Conservation (phyloP, 1,139 yeast species). For the Magnusiomyces fungicola region DNA sequence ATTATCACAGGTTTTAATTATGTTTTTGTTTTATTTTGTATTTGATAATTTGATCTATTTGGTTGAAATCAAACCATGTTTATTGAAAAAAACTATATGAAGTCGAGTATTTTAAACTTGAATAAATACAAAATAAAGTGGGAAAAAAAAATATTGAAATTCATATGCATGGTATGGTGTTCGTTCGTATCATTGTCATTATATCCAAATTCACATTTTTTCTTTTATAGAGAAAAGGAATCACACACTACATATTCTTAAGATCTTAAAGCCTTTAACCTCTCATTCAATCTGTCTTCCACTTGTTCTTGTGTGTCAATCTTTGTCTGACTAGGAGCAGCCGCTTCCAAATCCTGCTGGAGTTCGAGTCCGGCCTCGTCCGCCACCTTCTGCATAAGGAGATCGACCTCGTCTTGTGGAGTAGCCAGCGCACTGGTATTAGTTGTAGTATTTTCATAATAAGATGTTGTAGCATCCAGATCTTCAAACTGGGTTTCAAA, state of each 20-base stretch:
- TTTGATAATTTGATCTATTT: background rate
- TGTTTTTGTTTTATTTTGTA: background rate
- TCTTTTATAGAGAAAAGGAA: too few relatives aligned
- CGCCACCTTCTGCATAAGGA: conserved; percentile 85
- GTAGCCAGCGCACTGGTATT: conserved; percentile 82
- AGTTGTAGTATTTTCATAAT: conserved; percentile 85
- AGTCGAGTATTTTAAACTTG: too few relatives aligned
- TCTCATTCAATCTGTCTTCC: conserved; percentile 81
- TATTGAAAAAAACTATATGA: background rate
- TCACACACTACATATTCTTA: too few relatives aligned
- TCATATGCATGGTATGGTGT: background rate
- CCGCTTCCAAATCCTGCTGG: conserved; percentile 65
- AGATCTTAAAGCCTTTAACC: conserved; percentile 71
- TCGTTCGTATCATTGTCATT: too few relatives aligned
- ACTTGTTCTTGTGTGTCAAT: conserved; percentile 58
- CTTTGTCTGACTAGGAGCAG: conserved; percentile 28
- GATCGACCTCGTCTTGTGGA: conserved; percentile 94
- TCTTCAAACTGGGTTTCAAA: conserved; percentile 96
- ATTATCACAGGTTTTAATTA: background rate
- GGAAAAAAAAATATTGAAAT: background rate
- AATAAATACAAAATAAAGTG: too few relatives aligned
- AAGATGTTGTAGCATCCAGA: conserved; percentile 86
- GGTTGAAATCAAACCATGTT: background rate
- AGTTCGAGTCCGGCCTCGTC: conserved; percentile 96
- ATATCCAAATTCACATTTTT: too few relatives aligned